phyloP scores from a whole-genome alignment of 148 eudicot species.

The Cornus controversa region DNA sequence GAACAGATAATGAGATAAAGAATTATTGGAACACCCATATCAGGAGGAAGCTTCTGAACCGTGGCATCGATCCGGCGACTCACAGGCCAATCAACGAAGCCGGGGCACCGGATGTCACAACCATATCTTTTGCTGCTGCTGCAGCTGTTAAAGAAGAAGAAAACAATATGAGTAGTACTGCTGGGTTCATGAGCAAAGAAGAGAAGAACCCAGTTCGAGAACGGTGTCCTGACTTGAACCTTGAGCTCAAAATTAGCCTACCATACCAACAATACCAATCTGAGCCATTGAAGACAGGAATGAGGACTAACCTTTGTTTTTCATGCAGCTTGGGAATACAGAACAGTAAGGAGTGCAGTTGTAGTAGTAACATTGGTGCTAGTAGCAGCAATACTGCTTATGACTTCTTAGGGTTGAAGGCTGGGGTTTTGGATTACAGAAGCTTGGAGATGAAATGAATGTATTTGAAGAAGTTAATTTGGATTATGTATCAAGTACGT shows the following conservation, averaged over 20 bases:
- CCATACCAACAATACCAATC: slow-evolving; percentile 43
- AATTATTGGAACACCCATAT: slow-evolving; percentile 99
- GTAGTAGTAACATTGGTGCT: slow-evolving; percentile 32
- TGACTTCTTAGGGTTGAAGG: slow-evolving; percentile 72
- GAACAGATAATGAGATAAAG: slow-evolving; percentile 93
- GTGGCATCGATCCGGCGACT: slow-evolving; percentile 88
- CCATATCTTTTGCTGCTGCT: slow-evolving; percentile 44
- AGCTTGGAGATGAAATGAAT: slow-evolving; percentile 75
- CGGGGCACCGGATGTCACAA: slow-evolving; percentile 7
- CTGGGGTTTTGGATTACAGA: slow-evolving; percentile 64
- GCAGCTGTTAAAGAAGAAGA: slow-evolving; percentile 10
- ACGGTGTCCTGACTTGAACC: slow-evolving; percentile 73
- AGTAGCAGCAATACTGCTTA: slow-evolving; percentile 35
- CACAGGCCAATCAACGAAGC: slow-evolving; percentile 62
- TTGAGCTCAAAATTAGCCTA: slow-evolving; percentile 83
- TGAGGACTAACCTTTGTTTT: slow-evolving; percentile 39
- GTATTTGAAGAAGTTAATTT: background rate
- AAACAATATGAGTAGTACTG: background rate
- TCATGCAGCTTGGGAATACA: slow-evolving; percentile 63
- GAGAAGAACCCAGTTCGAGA: slow-evolving; percentile 22
- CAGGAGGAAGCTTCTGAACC: slow-evolving; percentile 73
- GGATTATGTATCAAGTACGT: background rate
- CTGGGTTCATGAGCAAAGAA: background rate
- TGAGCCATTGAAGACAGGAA: slow-evolving; percentile 29
- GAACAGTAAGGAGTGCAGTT: slow-evolving; percentile 57